Evolutionary conservation across 2,329 filamentous ascomycete genomes (phyloP).

Genomic region (Venturia oleaginea): DNA sequence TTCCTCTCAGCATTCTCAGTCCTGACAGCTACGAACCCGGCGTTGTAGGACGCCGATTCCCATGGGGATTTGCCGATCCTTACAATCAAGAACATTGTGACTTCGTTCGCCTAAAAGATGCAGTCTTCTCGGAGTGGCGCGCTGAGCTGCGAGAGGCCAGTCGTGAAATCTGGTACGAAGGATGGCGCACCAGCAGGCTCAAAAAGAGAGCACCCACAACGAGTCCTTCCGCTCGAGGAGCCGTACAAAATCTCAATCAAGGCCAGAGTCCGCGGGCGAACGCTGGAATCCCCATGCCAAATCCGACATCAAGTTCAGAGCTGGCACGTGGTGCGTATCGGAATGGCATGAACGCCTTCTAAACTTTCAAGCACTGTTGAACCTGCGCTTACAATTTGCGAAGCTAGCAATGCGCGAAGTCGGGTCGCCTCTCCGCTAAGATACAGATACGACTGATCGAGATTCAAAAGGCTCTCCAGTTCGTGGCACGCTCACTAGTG

Average conservation of each 20-base stretch:
- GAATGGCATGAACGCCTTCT: slow-evolving; percentile 12
- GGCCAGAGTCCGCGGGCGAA: not conserved
- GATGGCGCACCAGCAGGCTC: slow-evolving; percentile 65
- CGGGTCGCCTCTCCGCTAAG: not conserved
- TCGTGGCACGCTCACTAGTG: not conserved
- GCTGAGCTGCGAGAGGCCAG: slow-evolving; percentile 82
- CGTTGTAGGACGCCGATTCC: slow-evolving; percentile 76
- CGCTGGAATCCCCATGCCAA: not conserved
- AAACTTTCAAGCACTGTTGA: not conserved
- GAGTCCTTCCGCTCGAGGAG: not conserved
- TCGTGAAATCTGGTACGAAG: slow-evolving; percentile 88
- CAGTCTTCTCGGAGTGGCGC: slow-evolving; percentile 90
- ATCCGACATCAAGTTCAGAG: not conserved
- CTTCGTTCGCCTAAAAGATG: slow-evolving; percentile 81
- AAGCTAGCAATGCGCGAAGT: not conserved
- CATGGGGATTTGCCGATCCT: slow-evolving; percentile 95
- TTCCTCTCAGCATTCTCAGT: slow-evolving; percentile 88
- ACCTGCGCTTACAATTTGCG: not conserved
- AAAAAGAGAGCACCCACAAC: slow-evolving; percentile 19
- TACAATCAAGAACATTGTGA: slow-evolving; percentile 90
- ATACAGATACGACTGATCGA: not conserved
- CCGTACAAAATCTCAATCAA: not conserved
- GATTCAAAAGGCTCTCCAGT: not conserved
- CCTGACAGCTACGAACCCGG: slow-evolving; percentile 82
- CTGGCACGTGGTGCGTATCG: slow-evolving; percentile 3